Base-by-base conservation (phyloP, 2,329 filamentous ascomycete species). In the Parascedosporium putredinis region DNA sequence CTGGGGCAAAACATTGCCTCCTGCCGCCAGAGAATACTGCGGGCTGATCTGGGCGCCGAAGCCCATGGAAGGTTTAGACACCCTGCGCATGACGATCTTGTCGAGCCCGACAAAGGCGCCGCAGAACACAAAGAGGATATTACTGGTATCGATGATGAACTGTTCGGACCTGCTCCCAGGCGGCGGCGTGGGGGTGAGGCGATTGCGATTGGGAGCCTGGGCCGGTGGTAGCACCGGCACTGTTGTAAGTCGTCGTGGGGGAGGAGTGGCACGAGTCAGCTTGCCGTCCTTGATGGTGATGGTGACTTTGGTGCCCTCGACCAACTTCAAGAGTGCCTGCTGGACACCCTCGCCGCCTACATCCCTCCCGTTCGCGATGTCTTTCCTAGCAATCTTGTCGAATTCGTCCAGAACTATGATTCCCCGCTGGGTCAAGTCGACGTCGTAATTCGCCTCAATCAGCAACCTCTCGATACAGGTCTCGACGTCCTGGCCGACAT, bases 401-500 rank as follows among this genome's bases (percentile, higher is more conserved):
- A 98, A 88, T 67, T 98, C 93, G 58, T 98, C 93, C 18, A 98
- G 74, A 50, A 95, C 93, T 44, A 98, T 88, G 50, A 98, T 97
- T 4, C 93, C 93, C 49, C 87, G 80, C 62, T 98, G 91, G 6
- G 89, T 84, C 50, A 84, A 81, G 52, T 82, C 81, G 24, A 93
- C 79, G 57, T 95, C 86, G 64, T 95, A 95, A 63, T 94, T 91
- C 7, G 91, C 83, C 52, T 94, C 89, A 50, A 94, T 86, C 8
- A 98, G 74, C 23, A 98, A 74, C 42, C 93, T 78, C 60, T 96
- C 88, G 36, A 98, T 88, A 58, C 91, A 96, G 1, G 88, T 84
- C 62, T 98, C 93, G n/a, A 91, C 91, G 62, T 98, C 93, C 62
- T 97, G 91, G 25, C 93, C 93, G 57, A 98, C 96, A 59, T 98